Conservation (phyloP, 225 moss, liverwort and hornwort species). For the Straminergon stramineum region DNA sequence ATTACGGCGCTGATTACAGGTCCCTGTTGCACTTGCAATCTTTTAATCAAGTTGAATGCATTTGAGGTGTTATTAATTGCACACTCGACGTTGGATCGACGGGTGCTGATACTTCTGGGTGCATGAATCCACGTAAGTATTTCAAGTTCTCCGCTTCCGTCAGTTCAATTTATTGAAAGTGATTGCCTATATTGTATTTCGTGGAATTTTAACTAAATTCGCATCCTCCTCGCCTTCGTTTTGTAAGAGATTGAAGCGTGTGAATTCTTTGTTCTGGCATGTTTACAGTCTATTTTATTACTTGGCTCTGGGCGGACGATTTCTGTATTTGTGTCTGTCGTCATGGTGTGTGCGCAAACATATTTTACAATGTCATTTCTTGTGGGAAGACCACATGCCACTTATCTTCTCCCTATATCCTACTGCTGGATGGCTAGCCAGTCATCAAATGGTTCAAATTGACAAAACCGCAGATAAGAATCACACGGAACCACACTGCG, state of each 20-base stretch:
- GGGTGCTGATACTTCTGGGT: not conserved
- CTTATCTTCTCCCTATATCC: not conserved
- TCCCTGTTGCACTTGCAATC: constrained; percentile 13
- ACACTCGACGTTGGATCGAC: not conserved
- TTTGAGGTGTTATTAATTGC: not conserved
- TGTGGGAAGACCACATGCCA: not conserved
- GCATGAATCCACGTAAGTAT: not conserved
- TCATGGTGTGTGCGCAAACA: not conserved
- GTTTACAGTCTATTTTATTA: not conserved
- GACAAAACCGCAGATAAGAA: not conserved
- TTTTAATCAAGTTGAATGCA: not conserved
- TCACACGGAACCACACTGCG: not conserved
- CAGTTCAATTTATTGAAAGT: not conserved
- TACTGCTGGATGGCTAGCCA: not conserved
- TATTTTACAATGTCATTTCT: not conserved
- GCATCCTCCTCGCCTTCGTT: not conserved
- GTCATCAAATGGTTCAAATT: not conserved
- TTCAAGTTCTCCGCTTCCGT: not conserved
- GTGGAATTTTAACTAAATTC: not conserved
- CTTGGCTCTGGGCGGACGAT: not conserved
- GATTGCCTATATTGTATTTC: not conserved
- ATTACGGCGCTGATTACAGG: constrained; percentile 52
- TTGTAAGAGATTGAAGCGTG: not conserved
- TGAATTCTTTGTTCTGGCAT: not conserved
- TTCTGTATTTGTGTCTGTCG: not conserved